These are phyloP conservation scores for Inga oerstediana DNA, from an alignment of 306 rosid species.

Conservation along the genomic window DNA sequence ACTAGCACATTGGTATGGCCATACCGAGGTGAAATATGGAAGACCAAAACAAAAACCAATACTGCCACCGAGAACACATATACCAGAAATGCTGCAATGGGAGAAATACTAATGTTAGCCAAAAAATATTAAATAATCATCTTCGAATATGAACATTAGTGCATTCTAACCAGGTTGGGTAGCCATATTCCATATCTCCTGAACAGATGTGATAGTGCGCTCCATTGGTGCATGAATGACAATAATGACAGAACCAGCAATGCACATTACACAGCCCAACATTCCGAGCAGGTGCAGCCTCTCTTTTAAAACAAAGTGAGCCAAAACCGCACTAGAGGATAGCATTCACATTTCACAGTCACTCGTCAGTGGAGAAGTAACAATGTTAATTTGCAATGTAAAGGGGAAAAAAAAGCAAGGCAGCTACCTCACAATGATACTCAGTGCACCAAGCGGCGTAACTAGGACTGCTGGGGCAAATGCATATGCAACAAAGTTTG, in stretches of 20 bases:
- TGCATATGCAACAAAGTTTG: constrained; percentile 86
- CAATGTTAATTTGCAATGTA: not conserved
- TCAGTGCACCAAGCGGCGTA: constrained; percentile 93
- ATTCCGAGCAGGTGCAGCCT: constrained; percentile 70
- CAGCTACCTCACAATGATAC: constrained; percentile 80
- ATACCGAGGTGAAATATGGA: constrained; percentile 76
- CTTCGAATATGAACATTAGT: constrained; percentile 12
- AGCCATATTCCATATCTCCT: constrained; percentile 83
- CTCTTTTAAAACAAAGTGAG: constrained; percentile 82
- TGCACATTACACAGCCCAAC: constrained; percentile 86
- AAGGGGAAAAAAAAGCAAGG: constrained; percentile 30
- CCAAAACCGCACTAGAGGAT: constrained; percentile 74
- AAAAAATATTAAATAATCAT: constrained; percentile 12
- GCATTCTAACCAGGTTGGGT: constrained; percentile 77
- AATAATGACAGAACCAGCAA: constrained; percentile 70
- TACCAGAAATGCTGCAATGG: constrained; percentile 71
- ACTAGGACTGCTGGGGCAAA: constrained; percentile 93
- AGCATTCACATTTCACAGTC: constrained; percentile 28
- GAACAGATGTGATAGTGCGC: constrained; percentile 64
- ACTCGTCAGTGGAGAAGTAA: constrained; percentile 23
- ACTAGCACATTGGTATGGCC: constrained; percentile 81
- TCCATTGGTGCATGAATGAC: constrained; percentile 83
- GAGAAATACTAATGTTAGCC: constrained; percentile 19
- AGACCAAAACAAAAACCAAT: constrained; percentile 71
- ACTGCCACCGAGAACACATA: constrained; percentile 67